Percentiles rank a stretch among this genome's conserved stretches.
These are phyloP conservation scores for Acacia pycnantha DNA, from an alignment of 331 rosid species.

Conservation along the genomic window DNA sequence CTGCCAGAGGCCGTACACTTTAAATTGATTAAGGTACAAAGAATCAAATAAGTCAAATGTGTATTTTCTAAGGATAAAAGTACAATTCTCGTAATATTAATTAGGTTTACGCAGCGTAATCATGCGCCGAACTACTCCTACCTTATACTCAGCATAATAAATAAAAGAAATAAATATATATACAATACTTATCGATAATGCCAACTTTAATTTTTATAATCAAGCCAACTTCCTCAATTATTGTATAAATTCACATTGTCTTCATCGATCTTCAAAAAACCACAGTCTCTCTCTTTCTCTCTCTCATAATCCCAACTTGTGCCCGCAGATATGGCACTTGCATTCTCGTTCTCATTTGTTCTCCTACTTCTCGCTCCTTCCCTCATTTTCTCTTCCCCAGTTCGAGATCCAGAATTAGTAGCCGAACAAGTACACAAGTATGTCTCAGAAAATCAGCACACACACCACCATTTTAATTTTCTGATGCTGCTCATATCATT, in stretches of 20 bases:
- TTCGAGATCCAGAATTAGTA: neutral
- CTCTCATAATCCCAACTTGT: neutral
- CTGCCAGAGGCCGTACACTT: neutral
- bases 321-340: neutral
- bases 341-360: neutral
- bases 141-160: neutral
- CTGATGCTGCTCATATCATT: neutral
- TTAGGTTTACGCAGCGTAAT: neutral
- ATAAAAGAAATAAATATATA: neutral
- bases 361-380: neutral
- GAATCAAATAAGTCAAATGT: neutral
- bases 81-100: neutral
- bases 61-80: neutral
- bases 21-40: neutral
- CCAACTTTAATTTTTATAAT: neutral
- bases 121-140: neutral
- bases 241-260: conserved; percentile 34
- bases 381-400: neutral
- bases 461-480: neutral
- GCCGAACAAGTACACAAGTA: neutral
- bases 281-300: neutral
- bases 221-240: conserved; percentile 1
- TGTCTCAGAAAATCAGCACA: neutral
- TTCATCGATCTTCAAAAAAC: conserved; percentile 32
- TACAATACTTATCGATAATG: neutral